Percentiles rank a stretch among this genome's conserved stretches.
Conservation (phyloP, 768 basidiomycete genomes). For the Phlegmacium glaucopus region DNA sequence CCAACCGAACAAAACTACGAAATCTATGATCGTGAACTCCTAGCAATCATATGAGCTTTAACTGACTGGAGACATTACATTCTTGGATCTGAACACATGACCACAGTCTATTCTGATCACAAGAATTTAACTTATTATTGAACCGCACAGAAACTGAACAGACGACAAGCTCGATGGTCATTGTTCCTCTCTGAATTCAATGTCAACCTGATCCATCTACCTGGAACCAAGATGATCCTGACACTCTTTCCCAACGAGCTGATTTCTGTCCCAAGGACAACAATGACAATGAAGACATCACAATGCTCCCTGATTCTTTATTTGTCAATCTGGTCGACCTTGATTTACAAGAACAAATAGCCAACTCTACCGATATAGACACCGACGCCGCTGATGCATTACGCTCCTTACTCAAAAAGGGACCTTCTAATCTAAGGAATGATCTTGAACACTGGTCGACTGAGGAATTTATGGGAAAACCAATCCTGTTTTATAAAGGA, state of each 20-base stretch:
- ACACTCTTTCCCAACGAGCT: conserved; percentile 10
- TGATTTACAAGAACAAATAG: conserved; percentile 6
- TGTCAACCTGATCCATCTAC: conserved; percentile 4
- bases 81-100: conserved; percentile 13
- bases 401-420: too few species aligned
- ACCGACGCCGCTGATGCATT: too few species aligned
- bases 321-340: conserved; percentile 5
- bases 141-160: conserved; percentile 4
- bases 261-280: background rate
- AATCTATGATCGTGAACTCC: conserved; percentile 43
- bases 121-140: conserved; percentile 9
- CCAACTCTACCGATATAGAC: too few species aligned
- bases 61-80: conserved; percentile 23
- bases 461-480: too few species aligned
- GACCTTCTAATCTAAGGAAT: too few species aligned
- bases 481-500: too few species aligned
- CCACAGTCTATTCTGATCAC: conserved; percentile 19
- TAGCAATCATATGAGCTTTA: conserved; percentile 39
- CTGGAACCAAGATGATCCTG: conserved; percentile 10
- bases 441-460: too few species aligned
- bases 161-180: conserved; percentile 11
- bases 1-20: conserved; percentile 42
- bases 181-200: conserved; percentile 8
- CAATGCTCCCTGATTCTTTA: conserved; percentile 1
- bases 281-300: background rate